Conservation (phyloP, 2,329 filamentous ascomycete species). For the Fusarium circinatum region DNA sequence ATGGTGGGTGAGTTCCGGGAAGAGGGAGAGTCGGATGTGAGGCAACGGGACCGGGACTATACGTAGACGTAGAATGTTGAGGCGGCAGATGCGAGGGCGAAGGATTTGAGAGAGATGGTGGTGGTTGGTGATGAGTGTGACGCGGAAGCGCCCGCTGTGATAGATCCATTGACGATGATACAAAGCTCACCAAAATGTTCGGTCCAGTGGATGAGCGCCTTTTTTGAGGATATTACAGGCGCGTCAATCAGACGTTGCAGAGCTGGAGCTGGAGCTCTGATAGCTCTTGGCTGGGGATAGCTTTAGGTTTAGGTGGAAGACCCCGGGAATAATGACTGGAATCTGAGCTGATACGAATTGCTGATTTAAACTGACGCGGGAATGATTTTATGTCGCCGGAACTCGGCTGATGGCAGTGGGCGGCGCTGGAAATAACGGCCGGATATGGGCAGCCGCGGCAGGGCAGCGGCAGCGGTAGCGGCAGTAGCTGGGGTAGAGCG, state of each 20-base stretch:
- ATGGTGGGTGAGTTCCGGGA: constrained; percentile 30
- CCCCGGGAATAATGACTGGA: constrained; percentile 34
- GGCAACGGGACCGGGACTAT: constrained; percentile 27
- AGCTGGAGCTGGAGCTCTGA: constrained; percentile 11
- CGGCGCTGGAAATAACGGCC: constrained; percentile 47
- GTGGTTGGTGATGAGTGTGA: constrained; percentile 35
- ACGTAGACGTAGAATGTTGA: constrained; percentile 37
- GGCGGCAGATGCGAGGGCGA: constrained; percentile 31
- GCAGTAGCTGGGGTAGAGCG: constrained; percentile 17
- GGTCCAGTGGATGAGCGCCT: constrained; percentile 12
- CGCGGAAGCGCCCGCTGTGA: constrained; percentile 44
- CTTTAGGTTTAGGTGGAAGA: constrained; percentile 9
- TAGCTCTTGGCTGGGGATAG: constrained; percentile 8
- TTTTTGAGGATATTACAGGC: constrained; percentile 19
- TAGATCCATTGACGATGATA: constrained; percentile 41
- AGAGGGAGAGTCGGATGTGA: constrained; percentile 28
- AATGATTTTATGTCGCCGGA: constrained; percentile 26
- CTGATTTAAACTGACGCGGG: constrained; percentile 11
- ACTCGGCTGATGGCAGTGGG: constrained; percentile 37
- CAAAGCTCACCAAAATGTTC: constrained; percentile 13
- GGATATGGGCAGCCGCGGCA: constrained; percentile 32
- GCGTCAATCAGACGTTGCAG: constrained; percentile 16
- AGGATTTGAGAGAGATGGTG: constrained; percentile 27
- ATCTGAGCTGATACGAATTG: constrained; percentile 15
- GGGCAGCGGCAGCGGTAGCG: constrained; percentile 27